phyloP scores from a whole-genome alignment of 805 yeast species.

The Schwanniomyces yamadae region DNA sequence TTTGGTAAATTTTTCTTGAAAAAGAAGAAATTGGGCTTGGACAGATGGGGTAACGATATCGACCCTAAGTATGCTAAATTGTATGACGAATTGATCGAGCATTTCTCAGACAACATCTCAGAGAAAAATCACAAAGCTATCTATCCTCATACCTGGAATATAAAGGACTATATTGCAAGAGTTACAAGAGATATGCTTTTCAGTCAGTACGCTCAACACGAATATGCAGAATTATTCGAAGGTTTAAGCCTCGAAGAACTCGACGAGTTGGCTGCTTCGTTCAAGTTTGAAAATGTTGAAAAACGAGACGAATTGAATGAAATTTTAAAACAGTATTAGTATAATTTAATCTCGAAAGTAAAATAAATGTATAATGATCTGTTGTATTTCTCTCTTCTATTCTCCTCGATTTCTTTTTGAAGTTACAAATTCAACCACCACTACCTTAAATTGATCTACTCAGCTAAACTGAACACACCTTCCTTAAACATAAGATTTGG shows the following conservation, averaged over 20 bases:
- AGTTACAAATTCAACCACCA: too few relatives aligned
- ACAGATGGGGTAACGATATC: slow-evolving; percentile 50
- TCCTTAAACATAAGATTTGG: too few relatives aligned
- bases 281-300: slow-evolving; percentile 46
- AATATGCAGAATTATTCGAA: slow-evolving; percentile 44
- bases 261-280: slow-evolving; percentile 51
- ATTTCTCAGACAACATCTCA: slow-evolving; percentile 40
- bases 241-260: slow-evolving; percentile 44
- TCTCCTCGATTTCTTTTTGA: too few relatives aligned
- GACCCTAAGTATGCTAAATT: slow-evolving; percentile 37
- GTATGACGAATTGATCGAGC: slow-evolving; percentile 36
- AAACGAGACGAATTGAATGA: slow-evolving; percentile 43
- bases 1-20: slow-evolving; percentile 43
- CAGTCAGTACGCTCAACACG: slow-evolving; percentile 43
- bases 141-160: slow-evolving; percentile 42
- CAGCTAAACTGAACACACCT: too few relatives aligned
- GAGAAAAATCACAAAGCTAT: slow-evolving; percentile 37
- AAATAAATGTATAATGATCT: too few relatives aligned
- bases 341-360: too few relatives aligned
- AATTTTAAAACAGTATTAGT: slow-evolving; percentile 18
- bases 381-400: not conserved
- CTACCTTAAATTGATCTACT: too few relatives aligned
- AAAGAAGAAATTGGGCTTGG: slow-evolving; percentile 46
- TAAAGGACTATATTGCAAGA: slow-evolving; percentile 36
- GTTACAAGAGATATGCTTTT: slow-evolving; percentile 45